Base-by-base conservation (phyloP, 2,329 filamentous ascomycete genomes). In the Xylaria sp. region DNA sequence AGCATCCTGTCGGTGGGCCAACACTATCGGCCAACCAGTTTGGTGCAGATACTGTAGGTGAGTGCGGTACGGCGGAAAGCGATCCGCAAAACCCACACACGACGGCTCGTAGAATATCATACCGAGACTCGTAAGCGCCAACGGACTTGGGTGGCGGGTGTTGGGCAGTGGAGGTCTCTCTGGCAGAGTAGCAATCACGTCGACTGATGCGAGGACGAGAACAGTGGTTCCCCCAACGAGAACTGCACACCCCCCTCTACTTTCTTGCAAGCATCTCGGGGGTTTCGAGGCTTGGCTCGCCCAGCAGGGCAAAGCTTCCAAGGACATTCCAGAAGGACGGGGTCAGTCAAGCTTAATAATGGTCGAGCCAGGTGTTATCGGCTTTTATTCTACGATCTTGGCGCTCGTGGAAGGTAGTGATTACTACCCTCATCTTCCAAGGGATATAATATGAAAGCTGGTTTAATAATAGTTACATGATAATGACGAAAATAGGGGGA, bases 21-120 rank as follows among this genome's bases (percentile, higher is more conserved):
- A 48, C 16, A 9, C 29, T 6, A 13, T 48, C n/a, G 27, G 32
- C 48, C 55, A 48, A 60, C 44, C 37, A 63, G 9, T 54, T 13
- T 44, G 6, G 27, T 54, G 47, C 9, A 60, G 42, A 37, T 48
- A 37, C 40, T 35, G 48, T 42, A 50, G 27, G 53, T 44, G 59
- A 60, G 62, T 62, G 67, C 63, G 67, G 63, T 48, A 69, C 16
- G 55, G 48, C 63, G 67, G 67, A 60, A 63, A 42, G 32, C 16
- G 8, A 63, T 21, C 63, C 60, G 50, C 48, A 23, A 51, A 58
- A 48, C 25, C 48, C 57, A 29, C 57, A n/a, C 25, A 54, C 21
- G 21, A 51, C 32, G 32, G 16, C 42, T 50, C 50, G 16, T 42
- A 37, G 48, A 47, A n/a, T n/a, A 68, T 48, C 55, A n/a, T n/a